phyloP scores from a whole-genome alignment of 805 yeast genomes.

The Candida ipomoeae region DNA sequence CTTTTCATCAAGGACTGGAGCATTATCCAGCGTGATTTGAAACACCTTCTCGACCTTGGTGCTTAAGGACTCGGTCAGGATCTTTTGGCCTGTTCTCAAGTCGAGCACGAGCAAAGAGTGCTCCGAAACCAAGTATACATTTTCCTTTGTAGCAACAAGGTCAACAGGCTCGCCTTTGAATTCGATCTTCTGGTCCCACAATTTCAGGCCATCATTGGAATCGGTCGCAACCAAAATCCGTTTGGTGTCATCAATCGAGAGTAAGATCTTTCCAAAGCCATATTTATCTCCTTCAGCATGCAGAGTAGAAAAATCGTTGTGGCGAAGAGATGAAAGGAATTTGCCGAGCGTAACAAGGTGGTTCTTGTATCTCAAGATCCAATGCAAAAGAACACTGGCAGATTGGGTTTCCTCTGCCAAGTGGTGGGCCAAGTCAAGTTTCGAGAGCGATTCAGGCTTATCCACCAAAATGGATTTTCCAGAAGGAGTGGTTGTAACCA shows the following conservation, averaged over 20 bases:
- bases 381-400: conserved; percentile 21
- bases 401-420: conserved; percentile 27
- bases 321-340: conserved; percentile 9
- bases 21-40: background rate
- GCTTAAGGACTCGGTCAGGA: background rate
- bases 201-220: conserved; percentile 7
- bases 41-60: conserved; percentile 6
- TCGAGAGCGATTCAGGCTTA: conserved; percentile 27
- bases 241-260: conserved; percentile 22
- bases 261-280: conserved; percentile 32
- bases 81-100: conserved; percentile 12
- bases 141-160: conserved; percentile 4
- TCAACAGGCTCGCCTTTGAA: conserved; percentile 2
- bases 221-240: conserved; percentile 11
- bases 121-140: conserved; percentile 12
- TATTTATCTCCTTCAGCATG: conserved; percentile 19
- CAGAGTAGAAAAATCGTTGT: background rate
- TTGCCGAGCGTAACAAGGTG: conserved; percentile 35
- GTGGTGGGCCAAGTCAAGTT: conserved; percentile 28
- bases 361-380: conserved; percentile 27
- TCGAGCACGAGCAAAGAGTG: conserved; percentile 10
- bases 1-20: background rate
- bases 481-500: conserved; percentile 1
- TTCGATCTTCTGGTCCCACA: conserved; percentile 8
- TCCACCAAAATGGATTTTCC: conserved; percentile 25